Evolutionary conservation across 768 basidiomycete genomes (phyloP).

Genomic region (Mycena polygramma): DNA sequence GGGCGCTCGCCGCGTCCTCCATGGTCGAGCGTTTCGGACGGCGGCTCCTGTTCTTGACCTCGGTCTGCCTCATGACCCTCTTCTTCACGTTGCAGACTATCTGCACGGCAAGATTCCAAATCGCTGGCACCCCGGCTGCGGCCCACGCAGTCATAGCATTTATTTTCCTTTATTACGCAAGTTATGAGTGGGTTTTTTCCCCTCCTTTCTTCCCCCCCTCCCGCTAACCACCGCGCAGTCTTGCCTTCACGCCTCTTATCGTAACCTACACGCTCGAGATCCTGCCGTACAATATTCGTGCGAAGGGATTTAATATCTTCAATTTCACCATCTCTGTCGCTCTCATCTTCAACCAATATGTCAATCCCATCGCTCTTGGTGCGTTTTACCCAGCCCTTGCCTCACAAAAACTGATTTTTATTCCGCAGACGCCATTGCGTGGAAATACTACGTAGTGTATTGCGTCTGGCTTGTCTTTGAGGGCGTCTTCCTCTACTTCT

Average conservation of each 20-base stretch:
- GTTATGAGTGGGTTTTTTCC: slow-evolving; percentile 80
- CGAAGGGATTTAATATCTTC: slow-evolving; percentile 89
- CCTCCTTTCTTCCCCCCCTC: background rate
- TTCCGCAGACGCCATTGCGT: slow-evolving; percentile 58
- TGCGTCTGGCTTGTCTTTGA: slow-evolving; percentile 79
- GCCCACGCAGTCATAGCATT: slow-evolving; percentile 84
- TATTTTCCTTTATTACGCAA: slow-evolving; percentile 86
- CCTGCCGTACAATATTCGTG: slow-evolving; percentile 84
- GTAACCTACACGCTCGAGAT: slow-evolving; percentile 93
- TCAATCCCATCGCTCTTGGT: slow-evolving; percentile 83
- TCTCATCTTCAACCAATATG: slow-evolving; percentile 91
- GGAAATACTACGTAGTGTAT: slow-evolving; percentile 89
- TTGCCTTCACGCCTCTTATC: slow-evolving; percentile 90
- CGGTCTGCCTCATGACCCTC: slow-evolving; percentile 68
- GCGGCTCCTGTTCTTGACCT: slow-evolving; percentile 77
- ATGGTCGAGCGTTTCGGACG: slow-evolving; percentile 78
- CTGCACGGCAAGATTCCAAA: slow-evolving; percentile 69
- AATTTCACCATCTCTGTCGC: slow-evolving; percentile 82
- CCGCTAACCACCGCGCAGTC: no score
- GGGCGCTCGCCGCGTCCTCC: slow-evolving; percentile 69
- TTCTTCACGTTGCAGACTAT: slow-evolving; percentile 80
- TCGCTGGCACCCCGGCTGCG: slow-evolving; percentile 55
- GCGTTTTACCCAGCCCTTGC: slow-evolving; percentile 25
- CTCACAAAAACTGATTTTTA: slow-evolving; percentile 18
- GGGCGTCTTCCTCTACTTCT: slow-evolving; percentile 74